Evolutionary conservation across 306 rosid species (phyloP).

Genomic region (Gastrolobium villosum): DNA sequence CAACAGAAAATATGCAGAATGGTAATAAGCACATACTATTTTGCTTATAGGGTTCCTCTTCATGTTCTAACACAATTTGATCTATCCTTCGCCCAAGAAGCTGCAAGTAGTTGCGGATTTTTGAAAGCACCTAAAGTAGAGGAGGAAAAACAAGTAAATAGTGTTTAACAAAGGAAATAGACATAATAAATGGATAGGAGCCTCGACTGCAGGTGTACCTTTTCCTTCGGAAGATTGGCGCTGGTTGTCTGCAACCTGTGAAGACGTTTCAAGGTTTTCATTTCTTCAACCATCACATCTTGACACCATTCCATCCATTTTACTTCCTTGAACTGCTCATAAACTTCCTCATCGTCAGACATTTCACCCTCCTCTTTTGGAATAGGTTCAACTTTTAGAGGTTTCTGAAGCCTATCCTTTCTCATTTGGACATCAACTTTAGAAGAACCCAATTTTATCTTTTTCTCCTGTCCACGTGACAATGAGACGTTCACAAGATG

Average conservation of each 20-base stretch:
- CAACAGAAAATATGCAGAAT: background rate
- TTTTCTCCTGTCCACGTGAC: constrained; percentile 65
- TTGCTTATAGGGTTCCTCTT: constrained; percentile 85
- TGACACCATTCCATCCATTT: constrained; percentile 99
- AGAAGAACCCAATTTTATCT: constrained; percentile 66
- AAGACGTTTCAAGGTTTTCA: constrained; percentile 87
- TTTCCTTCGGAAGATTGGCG: constrained; percentile 96
- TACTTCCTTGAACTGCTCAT: constrained; percentile 98
- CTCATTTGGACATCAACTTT: constrained; percentile 57
- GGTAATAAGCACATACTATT: constrained; percentile 75
- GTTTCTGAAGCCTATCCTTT: constrained; percentile 67
- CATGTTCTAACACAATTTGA: constrained; percentile 82
- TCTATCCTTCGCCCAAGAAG: constrained; percentile 97
- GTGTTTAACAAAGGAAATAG: background rate
- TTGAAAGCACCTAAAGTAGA: constrained; percentile 79
- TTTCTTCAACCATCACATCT: constrained; percentile 90
- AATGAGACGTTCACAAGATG: constrained; percentile 55
- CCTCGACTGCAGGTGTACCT: constrained; percentile 54
- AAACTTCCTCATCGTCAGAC: constrained; percentile 96
- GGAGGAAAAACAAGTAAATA: constrained; percentile 23
- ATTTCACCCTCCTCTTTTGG: constrained; percentile 99
- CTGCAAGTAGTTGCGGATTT: constrained; percentile 90
- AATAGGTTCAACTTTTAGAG: constrained; percentile 80
- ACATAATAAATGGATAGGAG: constrained; percentile 21
- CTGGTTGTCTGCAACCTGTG: constrained; percentile 90